Evolutionary conservation across 106 monocot species (phyloP).

Genomic region (Allium cepa): DNA sequence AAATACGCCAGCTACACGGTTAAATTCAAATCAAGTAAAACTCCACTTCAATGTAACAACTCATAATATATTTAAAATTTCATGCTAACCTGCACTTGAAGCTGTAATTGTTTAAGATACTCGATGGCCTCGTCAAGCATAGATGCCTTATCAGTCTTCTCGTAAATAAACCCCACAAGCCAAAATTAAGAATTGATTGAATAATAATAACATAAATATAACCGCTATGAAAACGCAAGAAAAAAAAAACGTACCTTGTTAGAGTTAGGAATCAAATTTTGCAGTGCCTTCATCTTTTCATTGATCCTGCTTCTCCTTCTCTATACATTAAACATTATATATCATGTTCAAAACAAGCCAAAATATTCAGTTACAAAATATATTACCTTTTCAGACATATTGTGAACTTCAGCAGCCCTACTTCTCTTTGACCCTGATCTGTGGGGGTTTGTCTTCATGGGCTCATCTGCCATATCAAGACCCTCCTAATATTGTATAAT

Average conservation of each 20-base stretch:
- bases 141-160: conserved; percentile 67
- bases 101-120: conserved; percentile 67
- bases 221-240: not conserved
- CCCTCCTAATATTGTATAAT: conserved; percentile 18
- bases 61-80: too few species aligned
- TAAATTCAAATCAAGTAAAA: too few species aligned
- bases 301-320: conserved; percentile 70
- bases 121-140: conserved; percentile 78
- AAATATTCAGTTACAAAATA: not conserved
- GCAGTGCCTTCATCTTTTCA: conserved; percentile 71
- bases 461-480: conserved; percentile 21
- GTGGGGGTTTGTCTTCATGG: conserved; percentile 10
- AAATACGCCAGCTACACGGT: too few species aligned
- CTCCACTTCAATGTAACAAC: too few species aligned
- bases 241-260: conserved; percentile 36
- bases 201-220: not conserved
- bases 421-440: conserved; percentile 63
- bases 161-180: conserved; percentile 1
- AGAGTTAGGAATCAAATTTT: conserved; percentile 71
- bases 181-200: not conserved
- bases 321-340: conserved; percentile 9
- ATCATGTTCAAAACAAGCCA: not conserved
- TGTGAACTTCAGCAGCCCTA: conserved; percentile 79
- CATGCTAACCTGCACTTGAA: conserved; percentile 59
- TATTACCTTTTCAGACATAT: conserved; percentile 69